Base-by-base conservation (phyloP, 1,284 basidiomycete genomes). In the Fistulina hepatica region DNA sequence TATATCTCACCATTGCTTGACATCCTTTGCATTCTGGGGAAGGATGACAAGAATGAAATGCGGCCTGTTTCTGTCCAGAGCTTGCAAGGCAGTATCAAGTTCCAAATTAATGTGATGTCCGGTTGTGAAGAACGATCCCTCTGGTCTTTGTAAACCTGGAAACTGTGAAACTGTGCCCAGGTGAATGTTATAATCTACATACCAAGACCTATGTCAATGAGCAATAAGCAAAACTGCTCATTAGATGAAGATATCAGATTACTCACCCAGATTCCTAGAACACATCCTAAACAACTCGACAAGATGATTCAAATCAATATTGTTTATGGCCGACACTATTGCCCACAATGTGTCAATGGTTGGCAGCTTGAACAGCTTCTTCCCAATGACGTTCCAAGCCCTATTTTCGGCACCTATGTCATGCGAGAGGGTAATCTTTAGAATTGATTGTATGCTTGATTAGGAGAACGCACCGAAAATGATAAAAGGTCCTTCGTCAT, bases 341-440 rank as follows among this genome's bases (percentile, higher is more conserved):
- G 50, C 60, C 68, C 68, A 69, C n/a, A n/a, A 1, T 41, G 48
- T 1, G 30, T 22, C 5, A 71, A 44, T 6, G 15, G 17, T 13
- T 40, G 49, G 4, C 49, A 38, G n/a, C n/a, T n/a, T 12, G 36
- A 50, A 33, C n/a, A 69, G 61, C 9, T 44, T 46, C 28, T 59
- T 52, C 2, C 50, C 48, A 0, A 60, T 43, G 15, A 56, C 55
- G 40, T 68, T 69, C 65, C 65, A 67, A 0, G 54, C 44, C 0
- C 67, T 66, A 31, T 52, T 47, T 8, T 15, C 47, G 1, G 60
- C n/a, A n/a, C n/a, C n/a, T n/a, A n/a, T n/a, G n/a, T n/a, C n/a
- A n/a, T n/a, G n/a, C n/a, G n/a, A n/a, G n/a, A n/a, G n/a, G n/a
- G n/a, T n/a, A n/a, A n/a, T n/a, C n/a, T n/a, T n/a, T n/a, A n/a